Evolutionary conservation across 306 rosid species (phyloP).

Genomic region (Casuarina glauca): DNA sequence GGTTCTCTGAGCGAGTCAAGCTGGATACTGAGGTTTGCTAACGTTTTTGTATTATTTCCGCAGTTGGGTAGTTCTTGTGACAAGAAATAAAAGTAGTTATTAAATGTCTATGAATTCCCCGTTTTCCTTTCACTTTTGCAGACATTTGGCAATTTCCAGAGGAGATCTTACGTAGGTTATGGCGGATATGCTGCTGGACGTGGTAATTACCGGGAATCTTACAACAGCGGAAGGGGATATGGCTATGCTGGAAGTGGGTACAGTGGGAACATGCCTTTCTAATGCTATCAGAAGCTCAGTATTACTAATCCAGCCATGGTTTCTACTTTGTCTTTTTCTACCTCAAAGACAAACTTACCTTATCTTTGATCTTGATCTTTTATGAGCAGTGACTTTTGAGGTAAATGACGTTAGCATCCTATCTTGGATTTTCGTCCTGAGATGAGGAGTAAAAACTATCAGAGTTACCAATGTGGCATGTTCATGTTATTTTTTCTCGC

Average conservation of each 20-base stretch:
- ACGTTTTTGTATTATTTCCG: not conserved
- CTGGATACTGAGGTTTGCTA: slow-evolving; percentile 59
- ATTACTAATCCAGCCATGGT: slow-evolving; percentile 1
- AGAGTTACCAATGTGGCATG: slow-evolving; percentile 25
- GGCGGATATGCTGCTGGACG: slow-evolving; percentile 50
- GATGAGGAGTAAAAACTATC: slow-evolving; percentile 23
- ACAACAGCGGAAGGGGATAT: slow-evolving; percentile 56
- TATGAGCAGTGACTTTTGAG: slow-evolving; percentile 15
- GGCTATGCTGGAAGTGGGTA: slow-evolving; percentile 49
- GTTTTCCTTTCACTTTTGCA: slow-evolving; percentile 33
- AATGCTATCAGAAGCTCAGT: slow-evolving; percentile 21
- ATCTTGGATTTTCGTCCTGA: not conserved
- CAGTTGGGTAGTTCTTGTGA: slow-evolving; percentile 1
- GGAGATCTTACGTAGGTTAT: slow-evolving; percentile 40
- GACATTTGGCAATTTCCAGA: slow-evolving; percentile 60
- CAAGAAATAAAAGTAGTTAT: slow-evolving; percentile 5
- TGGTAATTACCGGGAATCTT: slow-evolving; percentile 41
- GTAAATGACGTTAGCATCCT: slow-evolving; percentile 27
- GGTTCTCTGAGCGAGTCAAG: slow-evolving; percentile 51
- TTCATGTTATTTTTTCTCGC: slow-evolving; percentile 41
- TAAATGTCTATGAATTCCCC: slow-evolving; percentile 1
- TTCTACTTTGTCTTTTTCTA: slow-evolving; percentile 19
- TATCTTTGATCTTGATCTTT: slow-evolving; percentile 16
- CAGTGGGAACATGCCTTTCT: slow-evolving; percentile 43
- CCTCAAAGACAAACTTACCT: slow-evolving; percentile 3